Conservation (phyloP, 805 yeast species). For the Kodamaea kaohsiungensis region DNA sequence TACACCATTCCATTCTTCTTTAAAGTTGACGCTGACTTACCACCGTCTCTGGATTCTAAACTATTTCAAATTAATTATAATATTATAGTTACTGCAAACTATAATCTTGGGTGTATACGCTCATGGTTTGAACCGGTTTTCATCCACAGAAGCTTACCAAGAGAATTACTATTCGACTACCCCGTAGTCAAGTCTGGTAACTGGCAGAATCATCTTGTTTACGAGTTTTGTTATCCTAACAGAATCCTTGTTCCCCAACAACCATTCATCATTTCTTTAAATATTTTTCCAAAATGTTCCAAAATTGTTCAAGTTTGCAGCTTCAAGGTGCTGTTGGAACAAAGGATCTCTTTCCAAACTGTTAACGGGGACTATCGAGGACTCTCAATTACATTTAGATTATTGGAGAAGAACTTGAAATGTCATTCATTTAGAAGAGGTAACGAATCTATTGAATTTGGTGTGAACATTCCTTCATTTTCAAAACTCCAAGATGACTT, state of each 20-base stretch:
- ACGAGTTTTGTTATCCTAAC: slow-evolving; percentile 17
- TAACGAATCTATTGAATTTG: neutral
- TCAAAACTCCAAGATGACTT: neutral
- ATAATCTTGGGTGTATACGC: neutral
- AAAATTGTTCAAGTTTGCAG: slow-evolving; percentile 11
- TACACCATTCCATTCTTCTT: neutral
- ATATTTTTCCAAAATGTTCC: slow-evolving; percentile 12
- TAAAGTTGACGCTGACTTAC: neutral
- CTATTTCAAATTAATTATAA: neutral
- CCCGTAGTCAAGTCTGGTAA: slow-evolving; percentile 19
- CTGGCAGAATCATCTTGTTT: slow-evolving; percentile 19
- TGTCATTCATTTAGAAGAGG: neutral
- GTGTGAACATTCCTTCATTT: neutral
- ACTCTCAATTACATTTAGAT: neutral
- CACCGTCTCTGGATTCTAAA: neutral
- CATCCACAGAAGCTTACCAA: neutral
- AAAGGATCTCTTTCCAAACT: slow-evolving; percentile 7
- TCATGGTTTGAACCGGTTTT: neutral
- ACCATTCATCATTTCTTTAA: slow-evolving; percentile 8
- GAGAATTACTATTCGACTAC: neutral
- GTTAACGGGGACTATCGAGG: neutral
- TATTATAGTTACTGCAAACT: neutral
- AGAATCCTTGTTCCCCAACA: slow-evolving; percentile 17
- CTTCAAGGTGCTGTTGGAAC: slow-evolving; percentile 13
- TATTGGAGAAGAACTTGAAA: neutral